A percentile compares a stretch with the other conserved stretches of the same genome.
Conservation (phyloP, 352 stramenopile species). For the Globisporangium mamillatum region DNA sequence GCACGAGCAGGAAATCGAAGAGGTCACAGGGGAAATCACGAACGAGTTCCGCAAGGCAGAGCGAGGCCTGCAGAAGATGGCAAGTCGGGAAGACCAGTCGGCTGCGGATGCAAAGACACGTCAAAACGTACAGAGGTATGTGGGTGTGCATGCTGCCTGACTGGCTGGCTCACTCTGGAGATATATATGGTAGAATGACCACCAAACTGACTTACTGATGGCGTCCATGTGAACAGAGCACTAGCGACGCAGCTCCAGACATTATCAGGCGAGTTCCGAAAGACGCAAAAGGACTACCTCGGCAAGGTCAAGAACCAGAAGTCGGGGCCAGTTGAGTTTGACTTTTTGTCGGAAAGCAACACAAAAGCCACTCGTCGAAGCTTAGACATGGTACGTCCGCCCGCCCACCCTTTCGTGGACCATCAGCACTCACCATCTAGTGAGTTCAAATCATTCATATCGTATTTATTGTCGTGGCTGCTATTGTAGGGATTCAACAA, state of each 20-base stretch:
- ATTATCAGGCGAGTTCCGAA: constrained; percentile 95
- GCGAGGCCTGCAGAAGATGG: constrained; percentile 73
- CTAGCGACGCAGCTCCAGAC: constrained; percentile 97
- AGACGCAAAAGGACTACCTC: constrained; percentile 98
- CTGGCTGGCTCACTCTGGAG: background rate
- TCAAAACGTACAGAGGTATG: constrained; percentile 82
- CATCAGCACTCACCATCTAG: background rate
- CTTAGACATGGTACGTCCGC: constrained; percentile 42
- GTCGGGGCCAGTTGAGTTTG: constrained; percentile 89
- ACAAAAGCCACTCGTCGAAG: constrained; percentile 51
- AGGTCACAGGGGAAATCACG: constrained; percentile 78
- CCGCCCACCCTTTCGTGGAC: background rate
- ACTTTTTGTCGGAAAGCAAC: constrained; percentile 86
- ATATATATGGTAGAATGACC: background rate
- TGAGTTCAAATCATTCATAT: constrained; percentile 13
- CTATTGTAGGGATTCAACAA: constrained; percentile 88
- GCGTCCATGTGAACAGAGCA: constrained; percentile 30
- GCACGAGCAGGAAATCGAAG: constrained; percentile 83
- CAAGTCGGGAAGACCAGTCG: constrained; percentile 65
- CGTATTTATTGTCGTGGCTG: constrained; percentile 9
- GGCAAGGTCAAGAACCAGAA: constrained; percentile 96
- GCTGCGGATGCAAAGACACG: constrained; percentile 79
- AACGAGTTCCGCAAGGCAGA: constrained; percentile 80
- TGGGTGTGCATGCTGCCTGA: constrained; percentile 15
- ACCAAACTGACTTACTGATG: constrained; percentile 3